Conservation (phyloP, 2,329 filamentous ascomycete species). For the Neurospora crassa region DNA sequence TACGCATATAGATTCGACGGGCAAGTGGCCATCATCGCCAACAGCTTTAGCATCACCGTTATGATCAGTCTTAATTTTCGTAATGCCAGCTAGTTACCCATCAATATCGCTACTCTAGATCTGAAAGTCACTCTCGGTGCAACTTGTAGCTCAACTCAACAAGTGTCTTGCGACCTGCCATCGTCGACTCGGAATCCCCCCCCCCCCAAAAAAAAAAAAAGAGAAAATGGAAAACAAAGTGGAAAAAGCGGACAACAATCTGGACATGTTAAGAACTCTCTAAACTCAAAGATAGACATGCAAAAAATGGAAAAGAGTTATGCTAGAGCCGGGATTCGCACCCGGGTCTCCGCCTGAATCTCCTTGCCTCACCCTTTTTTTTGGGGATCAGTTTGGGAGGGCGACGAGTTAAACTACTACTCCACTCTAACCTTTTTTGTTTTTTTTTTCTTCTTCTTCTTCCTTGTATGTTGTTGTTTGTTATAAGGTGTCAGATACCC, state of each 20-base stretch:
- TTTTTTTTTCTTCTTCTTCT: not conserved
- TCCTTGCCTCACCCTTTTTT: not conserved
- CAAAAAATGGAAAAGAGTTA: not conserved
- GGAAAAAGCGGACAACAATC: not conserved
- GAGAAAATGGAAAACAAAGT: not conserved
- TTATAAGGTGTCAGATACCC: not conserved
- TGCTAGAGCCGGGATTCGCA: slow-evolving; percentile 19
- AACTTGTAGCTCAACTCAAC: not conserved
- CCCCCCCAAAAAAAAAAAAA: not conserved
- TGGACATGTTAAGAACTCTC: not conserved
- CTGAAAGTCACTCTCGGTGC: not conserved
- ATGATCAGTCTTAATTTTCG: not conserved
- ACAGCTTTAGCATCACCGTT: not conserved
- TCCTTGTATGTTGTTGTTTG: not conserved
- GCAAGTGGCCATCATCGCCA: not conserved
- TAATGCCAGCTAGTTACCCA: not conserved
- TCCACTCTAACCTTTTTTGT: slow-evolving; percentile 10
- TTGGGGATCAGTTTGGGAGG: slow-evolving; percentile 8
- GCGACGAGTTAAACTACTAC: slow-evolving; percentile 17
- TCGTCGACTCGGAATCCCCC: no score
- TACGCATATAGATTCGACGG: not conserved
- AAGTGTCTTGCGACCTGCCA: not conserved
- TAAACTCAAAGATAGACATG: not conserved
- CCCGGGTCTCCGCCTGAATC: slow-evolving; percentile 13
- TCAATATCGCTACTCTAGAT: not conserved